Conservation (phyloP, 1,284 basidiomycete genomes). For the Peniophora sp. region DNA sequence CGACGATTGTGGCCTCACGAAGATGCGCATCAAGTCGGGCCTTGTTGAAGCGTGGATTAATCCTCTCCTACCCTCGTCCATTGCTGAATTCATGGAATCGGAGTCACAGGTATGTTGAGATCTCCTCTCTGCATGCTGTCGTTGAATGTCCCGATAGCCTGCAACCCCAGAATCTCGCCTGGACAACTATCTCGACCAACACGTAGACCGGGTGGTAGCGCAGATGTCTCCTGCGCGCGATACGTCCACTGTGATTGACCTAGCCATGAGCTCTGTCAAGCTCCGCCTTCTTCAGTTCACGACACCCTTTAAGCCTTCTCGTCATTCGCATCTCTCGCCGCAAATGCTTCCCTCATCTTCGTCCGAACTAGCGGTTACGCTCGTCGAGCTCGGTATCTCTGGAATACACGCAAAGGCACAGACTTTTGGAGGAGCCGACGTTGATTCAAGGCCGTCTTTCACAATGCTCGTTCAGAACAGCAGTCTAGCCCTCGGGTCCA, state of each 20-base stretch:
- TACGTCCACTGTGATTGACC: neutral
- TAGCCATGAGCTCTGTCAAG: neutral
- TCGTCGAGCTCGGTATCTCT: no score
- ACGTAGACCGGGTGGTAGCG: neutral
- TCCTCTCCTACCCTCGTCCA: conserved; percentile 9
- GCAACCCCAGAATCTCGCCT: neutral
- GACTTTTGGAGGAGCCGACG: no score
- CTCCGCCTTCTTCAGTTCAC: neutral
- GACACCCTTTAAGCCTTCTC: neutral
- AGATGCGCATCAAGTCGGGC: conserved; percentile 2
- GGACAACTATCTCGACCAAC: neutral
- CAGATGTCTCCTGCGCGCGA: neutral
- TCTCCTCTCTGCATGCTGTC: neutral
- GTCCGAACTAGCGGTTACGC: no score
- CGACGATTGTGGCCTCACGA: conserved; percentile 2
- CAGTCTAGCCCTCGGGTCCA: no score
- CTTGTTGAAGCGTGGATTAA: conserved; percentile 9
- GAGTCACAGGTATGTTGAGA: neutral
- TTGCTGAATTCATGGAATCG: neutral
- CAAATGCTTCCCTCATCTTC: no score
- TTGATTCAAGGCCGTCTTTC: no score
- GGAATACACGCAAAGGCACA: no score
- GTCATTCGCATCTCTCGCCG: no score
- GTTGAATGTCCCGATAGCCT: neutral
- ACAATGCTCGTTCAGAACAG: no score